These are phyloP conservation scores for Prosopis cineraria DNA, from an alignment of 306 rosid species.

Conservation along the genomic window DNA sequence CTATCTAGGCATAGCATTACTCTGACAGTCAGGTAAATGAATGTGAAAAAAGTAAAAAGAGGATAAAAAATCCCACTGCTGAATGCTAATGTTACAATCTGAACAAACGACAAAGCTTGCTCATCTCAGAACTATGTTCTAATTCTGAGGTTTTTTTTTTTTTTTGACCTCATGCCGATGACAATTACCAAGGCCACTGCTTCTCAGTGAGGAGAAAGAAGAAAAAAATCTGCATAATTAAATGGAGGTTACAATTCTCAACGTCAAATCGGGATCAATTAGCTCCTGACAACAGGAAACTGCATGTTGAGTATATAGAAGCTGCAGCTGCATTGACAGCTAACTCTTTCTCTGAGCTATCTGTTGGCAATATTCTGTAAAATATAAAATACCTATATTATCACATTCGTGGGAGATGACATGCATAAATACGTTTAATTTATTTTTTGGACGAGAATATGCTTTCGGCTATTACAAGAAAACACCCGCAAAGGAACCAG, in stretches of 20 bases:
- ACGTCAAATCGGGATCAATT: conserved; percentile 45
- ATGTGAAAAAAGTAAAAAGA: conserved; percentile 4
- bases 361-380: too few relatives aligned
- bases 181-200: conserved; percentile 14
- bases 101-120: conserved; percentile 24
- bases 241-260: conserved; percentile 9
- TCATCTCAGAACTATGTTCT: conserved; percentile 13
- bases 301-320: conserved; percentile 93
- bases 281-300: conserved; percentile 65
- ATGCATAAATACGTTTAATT: background rate
- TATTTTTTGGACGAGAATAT: background rate
- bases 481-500: background rate
- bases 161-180: conserved; percentile 31
- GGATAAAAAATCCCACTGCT: conserved; percentile 1
- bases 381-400: background rate
- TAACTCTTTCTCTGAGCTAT: conserved; percentile 69
- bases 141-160: conserved; percentile 30
- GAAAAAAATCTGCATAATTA: conserved; percentile 22
- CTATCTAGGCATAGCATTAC: conserved; percentile 25
- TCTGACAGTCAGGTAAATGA: background rate
- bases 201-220: background rate
- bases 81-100: conserved; percentile 45
- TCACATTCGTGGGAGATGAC: background rate
- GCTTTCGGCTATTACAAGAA: background rate
- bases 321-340: conserved; percentile 97